Base-by-base conservation (phyloP, 345 rosid species). In the Alliaria petiolata region DNA sequence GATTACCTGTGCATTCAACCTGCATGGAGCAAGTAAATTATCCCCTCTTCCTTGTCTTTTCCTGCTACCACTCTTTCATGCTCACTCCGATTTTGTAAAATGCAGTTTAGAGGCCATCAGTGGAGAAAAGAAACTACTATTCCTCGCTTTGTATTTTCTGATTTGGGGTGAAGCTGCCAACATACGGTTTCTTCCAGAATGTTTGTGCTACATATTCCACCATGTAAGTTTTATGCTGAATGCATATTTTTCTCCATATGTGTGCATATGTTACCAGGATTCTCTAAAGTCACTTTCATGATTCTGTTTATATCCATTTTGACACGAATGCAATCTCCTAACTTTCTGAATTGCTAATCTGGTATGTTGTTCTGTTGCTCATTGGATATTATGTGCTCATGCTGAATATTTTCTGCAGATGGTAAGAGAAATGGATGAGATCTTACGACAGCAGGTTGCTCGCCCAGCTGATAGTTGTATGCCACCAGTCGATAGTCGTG, bases 141-240 rank as follows among this genome's bases (percentile, higher is more conserved):
- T 83, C 76, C 81, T 91, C 61, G 88, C 93, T 39, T 75, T 95
- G 79, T 95, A 91, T 78, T 91, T 84, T 71, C 80, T 88, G 56
- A 89, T 95, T 62, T 95, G 99, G 99, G 99, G 99, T n/a, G 97
- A 90, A 81, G 97, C 97, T 76, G 68, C 95, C 70, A 90, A 90
- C 72, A 67, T 88, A 61, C 85, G 97, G 81, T 90, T 84, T 76
- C 89, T 90, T 84, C 97, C 97, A 20, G 97, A 90, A 83, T 90
- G 97, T 80, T 74, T 90, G 76, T 90, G 97, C 86, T 90, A 95
- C 86, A 88, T 95, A 75, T 95, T 91, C 79, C 99, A 95, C 82
- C 89, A 95, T 78, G 98, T 91, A 80, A 82, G 89, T 80, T 45
- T 44, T 26, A 28, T 50, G 62, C 22, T 50, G 50, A 46, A 12